Base-by-base conservation (phyloP, 768 basidiomycete genomes). In the Boletus sp. region DNA sequence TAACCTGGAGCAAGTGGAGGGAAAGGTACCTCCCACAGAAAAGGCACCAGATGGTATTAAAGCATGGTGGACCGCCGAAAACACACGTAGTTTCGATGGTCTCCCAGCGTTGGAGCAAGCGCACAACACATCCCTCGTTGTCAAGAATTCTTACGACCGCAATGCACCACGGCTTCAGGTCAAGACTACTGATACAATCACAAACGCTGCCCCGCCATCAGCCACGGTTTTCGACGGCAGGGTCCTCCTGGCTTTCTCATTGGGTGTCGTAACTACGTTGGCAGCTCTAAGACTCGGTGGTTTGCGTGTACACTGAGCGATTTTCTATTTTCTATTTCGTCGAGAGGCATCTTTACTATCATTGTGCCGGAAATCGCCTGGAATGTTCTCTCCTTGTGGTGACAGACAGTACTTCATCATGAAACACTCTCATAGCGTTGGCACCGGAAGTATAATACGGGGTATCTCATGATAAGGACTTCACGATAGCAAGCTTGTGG, bases 21-120 rank as follows among this genome's bases (percentile, higher is more conserved):
- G 71, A 35, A 49, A 50, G 42, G 54, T 61, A 12, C 11, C 50
- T 10, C 63, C 59, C 20, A 50, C 50, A 58, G 39, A 62, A 61
- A 55, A 67, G 71, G 40, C 75, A 28, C 35, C 53, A 5, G 73
- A 76, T 4, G 85, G 83, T 2, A 75, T 87, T 62, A 80, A 77
- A 62, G 65, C 74, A 3, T 87, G 83, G 73, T 87, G 85, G 85
- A 64, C 64, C 18, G 64, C 64, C 8, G 72, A 76, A 49, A 89
- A 89, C 60, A 37, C 70, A 7, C 67, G 61, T 36, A 85, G 84
- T 55, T 62, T 86, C 18, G 84, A 87, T 58, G 84, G 84, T 9
- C 75, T 87, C 7, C 80, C 83, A 0, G 84, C 74, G 0, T 61
- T 87, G 39, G 44, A 59, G 7, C 45, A 57, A 5, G 80, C 77